Evolutionary conservation across 768 basidiomycete genomes (phyloP).

Genomic region (Suillus alpinus): DNA sequence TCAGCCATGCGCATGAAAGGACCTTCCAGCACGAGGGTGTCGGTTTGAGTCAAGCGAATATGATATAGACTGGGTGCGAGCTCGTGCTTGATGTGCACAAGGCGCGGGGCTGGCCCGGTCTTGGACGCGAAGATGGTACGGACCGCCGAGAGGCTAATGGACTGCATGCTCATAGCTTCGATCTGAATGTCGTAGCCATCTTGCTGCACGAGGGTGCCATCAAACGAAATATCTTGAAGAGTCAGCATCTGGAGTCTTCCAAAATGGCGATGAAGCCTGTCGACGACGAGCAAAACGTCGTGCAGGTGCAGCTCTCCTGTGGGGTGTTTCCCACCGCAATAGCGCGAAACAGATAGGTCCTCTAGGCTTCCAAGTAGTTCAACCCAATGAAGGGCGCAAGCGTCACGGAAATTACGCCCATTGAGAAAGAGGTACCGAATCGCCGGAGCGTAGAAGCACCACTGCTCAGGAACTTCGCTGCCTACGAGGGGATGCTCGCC

Average conservation of each 20-base stretch:
- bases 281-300: not conserved
- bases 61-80: not conserved
- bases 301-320: conserved; percentile 2
- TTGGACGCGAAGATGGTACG: conserved; percentile 51
- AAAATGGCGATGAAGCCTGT: not conserved
- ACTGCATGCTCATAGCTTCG: conserved; percentile 2
- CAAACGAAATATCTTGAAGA: conserved; percentile 1
- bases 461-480: not conserved
- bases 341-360: not conserved
- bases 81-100: not conserved
- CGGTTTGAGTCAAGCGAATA: not conserved
- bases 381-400: not conserved
- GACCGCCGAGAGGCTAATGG: not conserved
- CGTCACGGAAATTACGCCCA: conserved; percentile 6
- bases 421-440: conserved; percentile 6
- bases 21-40: not conserved
- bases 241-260: not conserved
- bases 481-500: conserved; percentile 1
- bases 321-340: not conserved
- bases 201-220: not conserved
- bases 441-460: conserved; percentile 4
- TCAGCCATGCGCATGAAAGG: not conserved
- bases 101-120: conserved; percentile 48
- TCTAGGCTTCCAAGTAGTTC: not conserved
- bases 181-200: conserved; percentile 7